Evolutionary conservation across 805 yeast species (phyloP).

Genomic region (Zygosaccharomyces pseudorouxii): DNA sequence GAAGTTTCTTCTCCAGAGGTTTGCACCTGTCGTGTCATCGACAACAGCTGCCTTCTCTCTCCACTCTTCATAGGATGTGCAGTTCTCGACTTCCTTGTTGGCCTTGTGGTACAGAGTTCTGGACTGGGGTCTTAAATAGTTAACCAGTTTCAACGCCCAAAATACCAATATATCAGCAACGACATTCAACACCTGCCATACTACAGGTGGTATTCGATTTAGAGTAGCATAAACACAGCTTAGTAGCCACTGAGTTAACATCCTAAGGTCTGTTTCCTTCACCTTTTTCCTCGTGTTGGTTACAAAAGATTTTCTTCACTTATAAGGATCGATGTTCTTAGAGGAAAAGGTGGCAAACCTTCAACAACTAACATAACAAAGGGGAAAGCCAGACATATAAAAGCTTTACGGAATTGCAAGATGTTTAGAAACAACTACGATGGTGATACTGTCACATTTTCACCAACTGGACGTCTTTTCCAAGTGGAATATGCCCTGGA

Average conservation of each 20-base stretch:
- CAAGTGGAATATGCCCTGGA: slow-evolving; percentile 97
- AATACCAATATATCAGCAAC: slow-evolving; percentile 40
- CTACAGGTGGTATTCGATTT: slow-evolving; percentile 41
- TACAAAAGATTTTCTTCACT: neutral
- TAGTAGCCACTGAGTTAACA: slow-evolving; percentile 22
- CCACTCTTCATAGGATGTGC: slow-evolving; percentile 69
- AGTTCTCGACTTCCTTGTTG: slow-evolving; percentile 45
- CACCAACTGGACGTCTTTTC: slow-evolving; percentile 96
- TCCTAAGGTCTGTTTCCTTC: neutral
- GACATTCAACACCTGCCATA: slow-evolving; percentile 40
- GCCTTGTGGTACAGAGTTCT: slow-evolving; percentile 38
- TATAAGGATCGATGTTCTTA: neutral
- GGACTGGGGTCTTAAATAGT: slow-evolving; percentile 31
- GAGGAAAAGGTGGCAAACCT: slow-evolving; percentile 8
- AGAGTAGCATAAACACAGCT: slow-evolving; percentile 26
- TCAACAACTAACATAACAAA: neutral
- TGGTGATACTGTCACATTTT: slow-evolving; percentile 96
- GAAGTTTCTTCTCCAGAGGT: slow-evolving; percentile 77
- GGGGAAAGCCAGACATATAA: neutral
- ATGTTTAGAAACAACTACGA: slow-evolving; percentile 97
- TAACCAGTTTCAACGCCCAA: slow-evolving; percentile 35
- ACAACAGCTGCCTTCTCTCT: slow-evolving; percentile 46
- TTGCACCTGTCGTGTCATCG: slow-evolving; percentile 50
- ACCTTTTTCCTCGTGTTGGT: neutral
- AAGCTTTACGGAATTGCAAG: neutral